Base-by-base conservation (phyloP, 768 basidiomycete genomes). In the Clitopilus hobsonii region DNA sequence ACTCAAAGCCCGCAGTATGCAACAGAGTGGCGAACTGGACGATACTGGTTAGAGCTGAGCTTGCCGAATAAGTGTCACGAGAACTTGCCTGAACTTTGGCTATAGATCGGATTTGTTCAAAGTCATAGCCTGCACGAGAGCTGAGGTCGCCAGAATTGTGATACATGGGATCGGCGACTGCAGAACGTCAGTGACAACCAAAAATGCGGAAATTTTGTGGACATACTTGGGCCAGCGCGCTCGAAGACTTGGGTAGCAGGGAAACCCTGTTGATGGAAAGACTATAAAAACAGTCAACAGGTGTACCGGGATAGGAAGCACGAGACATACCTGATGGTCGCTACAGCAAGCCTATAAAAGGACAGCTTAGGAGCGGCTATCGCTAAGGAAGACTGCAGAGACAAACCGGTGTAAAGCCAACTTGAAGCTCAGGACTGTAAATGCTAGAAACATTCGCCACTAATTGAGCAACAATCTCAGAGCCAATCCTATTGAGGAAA, bases 181-280 rank as follows among this genome's bases (percentile, higher is more conserved):
- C 30, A 30, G 50, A 56, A 51, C 23, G 36, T 54, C n/a, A 36
- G 45, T 38, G 30, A 49, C 7, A 50, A 49, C 25, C 32, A 8
- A 5, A 25, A 27, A 1, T 13, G 6, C n/a, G 23, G 49, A 22
- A 32, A 51, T 28, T 24, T 52, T 13, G 26, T 47, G 23, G n/a
- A 69, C 80, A 53, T 61, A 84, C 82, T 83, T 8, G 81, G 83
- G 5, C 91, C 93, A 0, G 86, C 89, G 45, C 91, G 85, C 64
- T 95, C 94, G 63, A 94, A 96, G 16, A 96, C 82, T 60, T 91
- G 88, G 0, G 91, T 91, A 0, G 94, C 81, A 6, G 93, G 85
- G 75, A 85, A 95, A 14, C 93, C 94, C 63, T 87, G 85, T 52
- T 86, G 73, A 57, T 88, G 80, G 81, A 92, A 91, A 28, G 87